These are phyloP conservation scores for Aspergillus tubingensis DNA, from an alignment of 2,329 filamentous ascomycete genomes.

Conservation along the genomic window DNA sequence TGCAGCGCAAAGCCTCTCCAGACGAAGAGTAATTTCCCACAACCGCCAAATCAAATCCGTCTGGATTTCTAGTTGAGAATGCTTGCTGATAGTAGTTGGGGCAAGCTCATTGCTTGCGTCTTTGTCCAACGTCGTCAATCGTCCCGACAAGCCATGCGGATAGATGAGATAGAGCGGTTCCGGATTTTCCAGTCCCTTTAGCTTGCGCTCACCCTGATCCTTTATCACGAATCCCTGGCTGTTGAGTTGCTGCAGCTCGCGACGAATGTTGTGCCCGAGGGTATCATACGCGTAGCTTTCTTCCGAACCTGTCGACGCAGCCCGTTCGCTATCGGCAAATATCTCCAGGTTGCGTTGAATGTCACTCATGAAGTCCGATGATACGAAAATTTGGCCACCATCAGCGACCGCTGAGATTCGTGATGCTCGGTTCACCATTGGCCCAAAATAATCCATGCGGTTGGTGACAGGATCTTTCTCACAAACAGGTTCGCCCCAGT, in stretches of 20 bases:
- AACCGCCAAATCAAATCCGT: slow-evolving; percentile 84
- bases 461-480: slow-evolving; percentile 95
- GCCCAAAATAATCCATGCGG: slow-evolving; percentile 99
- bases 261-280: slow-evolving; percentile 74
- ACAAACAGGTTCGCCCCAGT: slow-evolving; percentile 92
- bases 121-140: slow-evolving; percentile 54
- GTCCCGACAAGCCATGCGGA: slow-evolving; percentile 80
- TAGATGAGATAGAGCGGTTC: slow-evolving; percentile 96
- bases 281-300: slow-evolving; percentile 75
- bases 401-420: slow-evolving; percentile 93
- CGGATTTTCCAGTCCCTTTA: slow-evolving; percentile 96
- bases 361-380: slow-evolving; percentile 94
- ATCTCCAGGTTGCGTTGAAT: slow-evolving; percentile 88
- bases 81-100: slow-evolving; percentile 60
- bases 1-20: slow-evolving; percentile 90
- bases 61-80: slow-evolving; percentile 73
- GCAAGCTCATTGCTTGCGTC: slow-evolving; percentile 47
- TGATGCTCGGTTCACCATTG: slow-evolving; percentile 97
- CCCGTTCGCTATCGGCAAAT: slow-evolving; percentile 80
- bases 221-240: slow-evolving; percentile 96
- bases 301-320: slow-evolving; percentile 68
- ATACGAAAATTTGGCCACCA: slow-evolving; percentile 94
- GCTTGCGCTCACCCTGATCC: slow-evolving; percentile 88
- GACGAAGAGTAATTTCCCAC: slow-evolving; percentile 82
- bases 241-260: slow-evolving; percentile 81